Conservation (phyloP, 2,329 filamentous ascomycete species). For the Epichloe brachyelytri region DNA sequence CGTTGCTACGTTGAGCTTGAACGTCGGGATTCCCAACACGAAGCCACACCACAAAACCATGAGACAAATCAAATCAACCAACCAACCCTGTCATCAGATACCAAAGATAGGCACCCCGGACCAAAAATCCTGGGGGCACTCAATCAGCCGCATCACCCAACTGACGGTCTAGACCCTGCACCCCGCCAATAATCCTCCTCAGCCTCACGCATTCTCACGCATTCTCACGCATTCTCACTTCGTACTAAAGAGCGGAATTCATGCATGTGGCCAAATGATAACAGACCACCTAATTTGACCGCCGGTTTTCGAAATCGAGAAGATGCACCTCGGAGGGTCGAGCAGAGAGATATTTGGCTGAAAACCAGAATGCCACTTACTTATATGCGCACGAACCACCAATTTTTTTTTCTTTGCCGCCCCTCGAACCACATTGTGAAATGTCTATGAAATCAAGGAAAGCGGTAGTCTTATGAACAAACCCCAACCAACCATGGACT, state of each 20-base stretch:
- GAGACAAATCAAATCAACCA: background rate
- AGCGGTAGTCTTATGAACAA: background rate
- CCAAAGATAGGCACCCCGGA: background rate
- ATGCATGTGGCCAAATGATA: background rate
- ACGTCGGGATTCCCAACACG: background rate
- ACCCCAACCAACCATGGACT: constrained; percentile 4
- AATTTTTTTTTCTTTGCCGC: too few species aligned
- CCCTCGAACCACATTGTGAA: too few species aligned
- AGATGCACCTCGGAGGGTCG: background rate
- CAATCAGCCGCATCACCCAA: background rate
- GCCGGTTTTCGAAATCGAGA: background rate
- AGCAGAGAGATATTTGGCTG: too few species aligned
- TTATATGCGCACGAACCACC: too few species aligned
- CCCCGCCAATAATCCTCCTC: constrained; percentile 1
- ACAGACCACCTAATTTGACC: background rate
- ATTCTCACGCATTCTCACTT: background rate
- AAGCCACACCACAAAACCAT: background rate
- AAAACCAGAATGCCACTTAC: too few species aligned
- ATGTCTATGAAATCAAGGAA: too few species aligned
- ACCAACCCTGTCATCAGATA: too few species aligned
- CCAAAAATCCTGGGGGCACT: background rate
- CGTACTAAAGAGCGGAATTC: background rate
- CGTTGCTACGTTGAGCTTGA: background rate
- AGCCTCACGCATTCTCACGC: constrained; percentile 4
- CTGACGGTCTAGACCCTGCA: constrained; percentile 2